These are phyloP conservation scores for Rhodotorula sp. DNA, from an alignment of 1,284 basidiomycete species.

Conservation along the genomic window DNA sequence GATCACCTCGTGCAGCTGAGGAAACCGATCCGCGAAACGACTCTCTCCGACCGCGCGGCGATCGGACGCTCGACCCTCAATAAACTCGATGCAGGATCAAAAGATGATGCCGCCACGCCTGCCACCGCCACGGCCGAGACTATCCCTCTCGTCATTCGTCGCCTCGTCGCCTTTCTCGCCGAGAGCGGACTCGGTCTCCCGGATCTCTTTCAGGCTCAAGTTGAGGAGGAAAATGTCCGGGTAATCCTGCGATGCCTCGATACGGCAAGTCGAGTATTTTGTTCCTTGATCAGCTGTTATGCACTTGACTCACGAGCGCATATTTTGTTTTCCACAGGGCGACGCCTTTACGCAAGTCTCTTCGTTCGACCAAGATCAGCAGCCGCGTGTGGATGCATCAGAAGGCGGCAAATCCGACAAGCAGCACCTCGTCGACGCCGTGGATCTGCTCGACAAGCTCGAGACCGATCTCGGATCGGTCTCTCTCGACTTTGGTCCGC, in stretches of 20 bases:
- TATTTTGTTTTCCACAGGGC: no score
- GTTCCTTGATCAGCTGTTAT: no score
- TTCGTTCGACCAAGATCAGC: background rate
- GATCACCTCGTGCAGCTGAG: conserved; percentile 13
- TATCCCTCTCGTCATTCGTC: conserved; percentile 16
- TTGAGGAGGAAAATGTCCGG: conserved; percentile 12
- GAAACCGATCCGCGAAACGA: conserved; percentile 10
- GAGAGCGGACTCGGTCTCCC: conserved; percentile 20
- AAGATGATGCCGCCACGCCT: background rate
- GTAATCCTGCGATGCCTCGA: conserved; percentile 25
- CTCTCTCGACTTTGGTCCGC: conserved; percentile 7
- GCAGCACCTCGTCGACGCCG: conserved; percentile 15
- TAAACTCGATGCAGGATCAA: background rate
- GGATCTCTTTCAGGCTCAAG: conserved; percentile 19
- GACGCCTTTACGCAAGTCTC: background rate
- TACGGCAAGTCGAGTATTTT: background rate
- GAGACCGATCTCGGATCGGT: background rate
- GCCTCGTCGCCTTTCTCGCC: conserved; percentile 28
- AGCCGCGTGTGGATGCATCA: conserved; percentile 6
- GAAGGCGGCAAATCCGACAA: conserved; percentile 24
- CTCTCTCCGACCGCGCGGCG: background rate
- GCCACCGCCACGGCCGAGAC: background rate
- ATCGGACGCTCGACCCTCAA: background rate
- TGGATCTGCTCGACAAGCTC: conserved; percentile 15
- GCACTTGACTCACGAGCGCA: background rate